These are phyloP conservation scores for Hermanozyma aechmeae DNA, from an alignment of 805 yeast species.

Conservation along the genomic window DNA sequence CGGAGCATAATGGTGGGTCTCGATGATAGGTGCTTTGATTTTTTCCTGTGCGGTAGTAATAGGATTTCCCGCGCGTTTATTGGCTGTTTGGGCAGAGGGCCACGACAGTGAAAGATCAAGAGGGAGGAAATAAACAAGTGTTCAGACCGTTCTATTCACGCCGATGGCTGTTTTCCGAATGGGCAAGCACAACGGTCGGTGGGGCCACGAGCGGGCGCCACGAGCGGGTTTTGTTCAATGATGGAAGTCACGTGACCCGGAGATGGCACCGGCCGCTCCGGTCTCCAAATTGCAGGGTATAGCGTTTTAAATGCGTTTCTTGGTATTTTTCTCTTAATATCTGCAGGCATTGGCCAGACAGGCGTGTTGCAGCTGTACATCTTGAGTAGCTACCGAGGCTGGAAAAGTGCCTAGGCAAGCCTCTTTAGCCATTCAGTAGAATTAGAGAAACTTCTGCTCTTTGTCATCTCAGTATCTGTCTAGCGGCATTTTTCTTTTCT, in stretches of 20 bases:
- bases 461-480: not conserved
- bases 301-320: no score
- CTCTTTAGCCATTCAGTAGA: not conserved
- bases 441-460: not conserved
- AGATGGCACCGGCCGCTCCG: no score
- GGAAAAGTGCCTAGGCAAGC: not conserved
- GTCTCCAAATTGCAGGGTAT: no score
- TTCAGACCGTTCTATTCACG: not conserved
- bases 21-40: constrained; percentile 1
- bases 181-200: not conserved
- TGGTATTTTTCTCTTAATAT: no score
- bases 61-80: constrained; percentile 7
- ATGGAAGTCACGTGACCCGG: no score
- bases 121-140: not conserved
- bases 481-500: no score
- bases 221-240: no score
- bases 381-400: no score
- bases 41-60: constrained; percentile 6
- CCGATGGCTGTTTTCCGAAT: not conserved
- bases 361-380: no score
- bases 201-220: no score
- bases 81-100: constrained; percentile 5
- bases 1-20: constrained; percentile 23
- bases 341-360: no score
- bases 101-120: not conserved